Evolutionary conservation across 2,329 filamentous ascomycete genomes (phyloP).

Genomic region (Phoma sp.): DNA sequence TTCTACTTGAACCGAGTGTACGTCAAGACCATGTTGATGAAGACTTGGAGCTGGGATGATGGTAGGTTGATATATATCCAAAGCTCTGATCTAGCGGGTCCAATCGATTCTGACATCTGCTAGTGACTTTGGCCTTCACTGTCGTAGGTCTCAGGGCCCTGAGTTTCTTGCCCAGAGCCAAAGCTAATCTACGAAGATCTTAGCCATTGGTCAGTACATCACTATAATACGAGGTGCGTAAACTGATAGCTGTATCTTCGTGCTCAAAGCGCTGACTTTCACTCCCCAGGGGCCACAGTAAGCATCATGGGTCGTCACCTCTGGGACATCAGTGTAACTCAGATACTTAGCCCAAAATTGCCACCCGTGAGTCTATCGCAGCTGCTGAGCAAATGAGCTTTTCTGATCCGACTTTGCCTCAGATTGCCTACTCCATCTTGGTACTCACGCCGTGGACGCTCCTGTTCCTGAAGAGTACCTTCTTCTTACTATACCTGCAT

Average conservation of each 20-base stretch:
- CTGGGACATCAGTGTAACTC: slow-evolving; percentile 4
- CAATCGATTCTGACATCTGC: not conserved
- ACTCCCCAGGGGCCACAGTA: not conserved
- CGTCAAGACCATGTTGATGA: not conserved
- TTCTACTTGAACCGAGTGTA: not conserved
- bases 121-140: not conserved
- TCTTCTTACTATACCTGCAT: slow-evolving; percentile 12
- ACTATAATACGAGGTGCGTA: not conserved
- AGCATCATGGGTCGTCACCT: slow-evolving; percentile 5
- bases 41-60: not conserved
- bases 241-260: no score
- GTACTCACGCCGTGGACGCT: not conserved
- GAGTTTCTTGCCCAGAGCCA: not conserved
- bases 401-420: not conserved
- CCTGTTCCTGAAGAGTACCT: slow-evolving; percentile 8
- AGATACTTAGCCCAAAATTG: not conserved
- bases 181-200: not conserved
- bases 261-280: not conserved
- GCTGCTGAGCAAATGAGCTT: not conserved
- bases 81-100: no score
- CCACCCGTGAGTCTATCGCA: not conserved
- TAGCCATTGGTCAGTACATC: not conserved
- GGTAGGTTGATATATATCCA: not conserved
- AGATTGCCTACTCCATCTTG: slow-evolving; percentile 1
- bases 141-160: not conserved